Evolutionary conservation across 768 basidiomycete genomes (phyloP).

Genomic region (Rhizopogon roseolus): DNA sequence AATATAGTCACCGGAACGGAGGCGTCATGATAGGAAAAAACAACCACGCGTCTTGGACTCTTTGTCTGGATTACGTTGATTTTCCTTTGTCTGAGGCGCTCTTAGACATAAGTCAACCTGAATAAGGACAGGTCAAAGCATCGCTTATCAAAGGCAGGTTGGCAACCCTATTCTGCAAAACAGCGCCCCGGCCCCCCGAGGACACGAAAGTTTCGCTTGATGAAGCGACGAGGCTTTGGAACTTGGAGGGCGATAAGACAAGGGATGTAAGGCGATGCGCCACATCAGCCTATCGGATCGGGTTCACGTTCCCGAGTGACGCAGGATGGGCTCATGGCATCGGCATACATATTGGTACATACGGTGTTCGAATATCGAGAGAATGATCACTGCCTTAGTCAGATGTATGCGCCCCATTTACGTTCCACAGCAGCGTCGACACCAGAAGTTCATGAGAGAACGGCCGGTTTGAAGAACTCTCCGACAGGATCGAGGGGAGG

Average conservation of each 20-base stretch:
- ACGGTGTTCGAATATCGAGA: background rate
- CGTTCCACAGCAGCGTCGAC: background rate
- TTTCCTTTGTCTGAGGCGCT: background rate
- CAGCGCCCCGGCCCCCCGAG: background rate
- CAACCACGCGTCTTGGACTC: slow-evolving; percentile 19
- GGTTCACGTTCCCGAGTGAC: background rate
- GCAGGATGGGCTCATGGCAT: background rate
- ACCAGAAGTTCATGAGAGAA: background rate
- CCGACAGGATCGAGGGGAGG: background rate
- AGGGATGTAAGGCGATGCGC: background rate
- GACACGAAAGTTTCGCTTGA: background rate
- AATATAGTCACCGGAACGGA: background rate
- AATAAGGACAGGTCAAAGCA: background rate
- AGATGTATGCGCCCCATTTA: background rate
- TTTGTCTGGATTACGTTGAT: background rate
- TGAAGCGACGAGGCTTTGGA: background rate
- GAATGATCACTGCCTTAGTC: background rate
- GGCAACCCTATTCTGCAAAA: background rate
- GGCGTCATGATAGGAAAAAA: slow-evolving; percentile 15
- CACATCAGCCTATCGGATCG: background rate
- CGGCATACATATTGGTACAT: background rate
- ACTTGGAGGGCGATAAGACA: background rate
- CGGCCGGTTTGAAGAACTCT: background rate
- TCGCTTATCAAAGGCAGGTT: background rate
- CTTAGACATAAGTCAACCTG: background rate